Conservation (phyloP, 2,329 filamentous ascomycete species). For the Colletotrichum somersetense region DNA sequence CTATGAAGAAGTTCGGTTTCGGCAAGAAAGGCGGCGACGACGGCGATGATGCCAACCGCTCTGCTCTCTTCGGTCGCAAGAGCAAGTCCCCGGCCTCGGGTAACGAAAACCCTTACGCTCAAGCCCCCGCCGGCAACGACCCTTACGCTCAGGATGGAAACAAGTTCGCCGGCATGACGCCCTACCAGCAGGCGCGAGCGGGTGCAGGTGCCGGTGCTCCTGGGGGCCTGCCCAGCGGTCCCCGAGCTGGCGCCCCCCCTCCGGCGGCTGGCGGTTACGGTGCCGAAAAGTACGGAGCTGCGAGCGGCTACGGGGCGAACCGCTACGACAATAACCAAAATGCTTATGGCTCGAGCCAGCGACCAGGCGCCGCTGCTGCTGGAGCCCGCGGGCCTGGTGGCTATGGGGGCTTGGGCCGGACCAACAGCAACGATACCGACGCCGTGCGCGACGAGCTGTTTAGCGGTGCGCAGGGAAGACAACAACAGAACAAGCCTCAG, state of each 20-base stretch:
- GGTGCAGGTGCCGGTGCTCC: slow-evolving; percentile 49
- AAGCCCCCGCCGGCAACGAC: slow-evolving; percentile 60
- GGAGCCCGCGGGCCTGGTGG: slow-evolving; percentile 64
- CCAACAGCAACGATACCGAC: slow-evolving; percentile 59
- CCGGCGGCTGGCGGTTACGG: slow-evolving; percentile 62
- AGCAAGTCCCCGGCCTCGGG: slow-evolving; percentile 61
- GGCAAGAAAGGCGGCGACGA: slow-evolving; percentile 69
- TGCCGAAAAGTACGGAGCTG: slow-evolving; percentile 64
- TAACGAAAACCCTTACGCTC: slow-evolving; percentile 70
- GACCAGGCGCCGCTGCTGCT: slow-evolving; percentile 47
- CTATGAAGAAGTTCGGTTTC: slow-evolving; percentile 73
- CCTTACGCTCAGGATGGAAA: slow-evolving; percentile 64
- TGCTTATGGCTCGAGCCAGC: slow-evolving; percentile 47
- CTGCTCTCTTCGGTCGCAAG: slow-evolving; percentile 67
- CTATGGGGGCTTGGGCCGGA: slow-evolving; percentile 70
- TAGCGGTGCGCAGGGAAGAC: slow-evolving; percentile 64
- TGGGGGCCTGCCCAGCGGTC: slow-evolving; percentile 53
- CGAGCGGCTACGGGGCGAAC: slow-evolving; percentile 65
- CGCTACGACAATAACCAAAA: slow-evolving; percentile 60
- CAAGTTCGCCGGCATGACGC: slow-evolving; percentile 59
- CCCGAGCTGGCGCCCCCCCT: slow-evolving; percentile 47
- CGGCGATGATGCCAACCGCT: slow-evolving; percentile 63
- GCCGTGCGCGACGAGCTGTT: slow-evolving; percentile 74
- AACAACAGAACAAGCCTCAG: slow-evolving; percentile 54
- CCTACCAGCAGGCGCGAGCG: slow-evolving; percentile 48